A percentile compares a stretch with the other conserved stretches of the same genome.
Evolutionary conservation across 495 filamentous ascomycete genomes (phyloP).

Genomic region (Neurospora terricola): DNA sequence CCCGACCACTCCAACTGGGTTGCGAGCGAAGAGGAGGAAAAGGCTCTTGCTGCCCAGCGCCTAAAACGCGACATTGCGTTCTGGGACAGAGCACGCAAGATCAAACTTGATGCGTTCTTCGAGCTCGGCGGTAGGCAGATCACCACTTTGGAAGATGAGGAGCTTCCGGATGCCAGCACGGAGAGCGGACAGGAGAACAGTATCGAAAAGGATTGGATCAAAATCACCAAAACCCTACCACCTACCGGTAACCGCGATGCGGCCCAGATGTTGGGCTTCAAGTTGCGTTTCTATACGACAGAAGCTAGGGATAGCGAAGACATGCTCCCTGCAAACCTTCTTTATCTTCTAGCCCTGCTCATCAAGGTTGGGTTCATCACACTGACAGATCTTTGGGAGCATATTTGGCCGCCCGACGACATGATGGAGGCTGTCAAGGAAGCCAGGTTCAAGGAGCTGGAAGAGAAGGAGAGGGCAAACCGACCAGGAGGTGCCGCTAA

Average conservation of each 20-base stretch:
- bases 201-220: constrained; percentile 59
- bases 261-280: constrained; percentile 93
- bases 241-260: constrained; percentile 81
- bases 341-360: constrained; percentile 79
- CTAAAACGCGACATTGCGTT: constrained; percentile 62
- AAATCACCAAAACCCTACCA: constrained; percentile 66
- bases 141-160: constrained; percentile 37
- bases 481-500: constrained; percentile 61
- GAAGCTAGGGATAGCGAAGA: constrained; percentile 56
- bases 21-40: constrained; percentile 56
- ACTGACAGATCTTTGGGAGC: constrained; percentile 84
- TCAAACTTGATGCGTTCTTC: constrained; percentile 78
- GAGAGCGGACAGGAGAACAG: constrained; percentile 34
- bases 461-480: constrained; percentile 59
- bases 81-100: constrained; percentile 67
- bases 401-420: constrained; percentile 78
- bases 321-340: constrained; percentile 75
- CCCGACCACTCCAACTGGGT: constrained; percentile 51
- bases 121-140: constrained; percentile 60
- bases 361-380: constrained; percentile 98
- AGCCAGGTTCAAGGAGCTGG: constrained; percentile 63
- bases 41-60: constrained; percentile 36
- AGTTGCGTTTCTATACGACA: constrained; percentile 85
- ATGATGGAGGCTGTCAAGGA: constrained; percentile 62
- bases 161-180: constrained; percentile 34